Conservation (phyloP, 208 protist species). For the Phytomonas sp. region DNA sequence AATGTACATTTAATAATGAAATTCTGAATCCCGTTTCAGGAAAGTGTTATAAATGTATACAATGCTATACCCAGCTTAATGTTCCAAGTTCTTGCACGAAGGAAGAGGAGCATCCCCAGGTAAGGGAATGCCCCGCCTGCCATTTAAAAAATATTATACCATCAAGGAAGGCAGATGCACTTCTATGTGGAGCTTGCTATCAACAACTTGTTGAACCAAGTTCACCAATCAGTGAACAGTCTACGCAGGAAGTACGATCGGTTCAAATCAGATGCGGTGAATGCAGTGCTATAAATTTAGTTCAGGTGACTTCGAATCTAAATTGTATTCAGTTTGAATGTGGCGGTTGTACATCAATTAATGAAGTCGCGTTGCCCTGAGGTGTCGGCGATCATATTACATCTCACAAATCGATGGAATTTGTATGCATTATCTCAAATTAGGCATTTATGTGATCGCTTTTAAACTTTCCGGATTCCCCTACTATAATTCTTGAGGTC, state of each 20-base stretch:
- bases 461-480: neutral
- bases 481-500: neutral
- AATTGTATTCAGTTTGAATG: conserved; percentile 62
- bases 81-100: conserved; percentile 3
- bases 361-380: conserved; percentile 11
- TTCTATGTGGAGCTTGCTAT: conserved; percentile 63
- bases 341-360: conserved; percentile 57
- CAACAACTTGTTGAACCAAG: conserved; percentile 23
- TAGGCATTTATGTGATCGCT: neutral
- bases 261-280: conserved; percentile 64
- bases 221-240: neutral
- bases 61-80: conserved; percentile 37
- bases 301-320: conserved; percentile 28
- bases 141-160: conserved; percentile 51
- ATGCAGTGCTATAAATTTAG: conserved; percentile 38
- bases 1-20: conserved; percentile 56
- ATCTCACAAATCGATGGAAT: neutral
- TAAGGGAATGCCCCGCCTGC: conserved; percentile 46
- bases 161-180: conserved; percentile 32
- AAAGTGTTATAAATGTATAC: conserved; percentile 33
- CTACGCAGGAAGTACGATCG: conserved; percentile 23
- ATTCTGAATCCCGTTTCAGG: conserved; percentile 26
- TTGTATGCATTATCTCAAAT: neutral
- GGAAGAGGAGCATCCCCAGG: conserved; percentile 7
- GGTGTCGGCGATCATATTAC: neutral